Base-by-base conservation (phyloP, 148 eudicot species). In the Cornus florida region DNA sequence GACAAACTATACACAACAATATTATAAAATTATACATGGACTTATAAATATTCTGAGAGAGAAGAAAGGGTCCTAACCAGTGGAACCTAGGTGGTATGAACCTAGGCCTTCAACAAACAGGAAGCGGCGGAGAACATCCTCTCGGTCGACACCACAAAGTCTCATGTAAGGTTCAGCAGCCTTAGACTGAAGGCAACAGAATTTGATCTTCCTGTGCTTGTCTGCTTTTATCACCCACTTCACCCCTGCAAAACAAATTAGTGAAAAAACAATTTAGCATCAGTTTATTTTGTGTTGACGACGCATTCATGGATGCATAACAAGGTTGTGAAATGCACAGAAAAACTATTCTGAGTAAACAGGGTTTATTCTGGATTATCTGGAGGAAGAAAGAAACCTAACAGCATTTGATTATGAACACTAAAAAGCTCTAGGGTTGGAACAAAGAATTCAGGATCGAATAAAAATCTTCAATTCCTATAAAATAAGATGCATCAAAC, bases 101-200 rank as follows among this genome's bases (percentile, higher is more conserved):
- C 85, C 91, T 19, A 87, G 89, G 71, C 97, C 97, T 89, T 97
- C 99, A 84, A 94, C 79, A 82, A 97, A 97, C 83, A 97, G 79
- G 85, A 97, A 91, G 71, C 98, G 95, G 46, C 89, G 93, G 72
- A 87, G 92, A 81, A 97, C 98, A 83, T 94, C 97, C 84, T 91
- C 92, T 22, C 94, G 86, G 3, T 88, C 87, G 28, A 94, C 85
- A 11, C 86, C 97, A 86, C 92, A 90, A 8, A 91, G 71, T 8
- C 83, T 78, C 92, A 97, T 78, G 83, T 94, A 97, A 67, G 99
- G 99, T 76, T 94, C 98, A 79, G 99, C 99, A 75, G 93, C 92
- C 78, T 90, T 79, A 35, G 99, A 97, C 74, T 97, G 99, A 72
- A 97, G 90, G 82, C 99, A 97, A 76, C 99, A 94, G 82, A 94